Base-by-base conservation (phyloP, 768 basidiomycete species). In the Galerina sulciceps region DNA sequence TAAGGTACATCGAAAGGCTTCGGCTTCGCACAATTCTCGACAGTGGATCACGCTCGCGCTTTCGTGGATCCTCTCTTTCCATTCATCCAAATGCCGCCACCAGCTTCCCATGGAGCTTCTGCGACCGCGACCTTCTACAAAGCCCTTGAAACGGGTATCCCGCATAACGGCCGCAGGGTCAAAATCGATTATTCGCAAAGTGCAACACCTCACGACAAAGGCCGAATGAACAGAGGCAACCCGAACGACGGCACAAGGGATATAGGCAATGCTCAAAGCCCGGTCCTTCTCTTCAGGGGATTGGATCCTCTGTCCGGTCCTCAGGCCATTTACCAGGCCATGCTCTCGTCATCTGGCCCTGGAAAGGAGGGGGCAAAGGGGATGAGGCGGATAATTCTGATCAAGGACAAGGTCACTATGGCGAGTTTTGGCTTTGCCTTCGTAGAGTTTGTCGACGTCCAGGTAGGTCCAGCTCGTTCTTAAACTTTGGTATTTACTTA, bases 121-220 rank as follows among this genome's bases (percentile, higher is more conserved):
- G 89, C 88, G 14, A 84, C 85, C 8, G 75, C 87, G 9, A 80
- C 82, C 35, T 94, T 84, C 72, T 87, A 89, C 73, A 89, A 87
- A 63, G 88, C 89, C 6, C 76, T 92, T 53, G 90, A 92, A 70
- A 82, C 83, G 1, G 88, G 90, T 22, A 70, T 77, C 11, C 85
- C 87, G 23, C 89, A 89, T 57, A 89, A 86, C 64, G 94, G 93
- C 11, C 87, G 92, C 48, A 82, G 93, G 63, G 89, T 96, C 69
- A 96, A 96, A 76, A 93, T 99, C 67, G 96, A 99, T 75, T 99
- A 92, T 70, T 94, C 96, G 3, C 87, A 94, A 75, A 92, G 89
- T 62, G 89, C 89, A 23, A 82, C 85, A 26, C 91, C 89, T 23
- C 83, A 86, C 48, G 88, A 89, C 58, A 83, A 82, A 65, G 83